Evolutionary conservation across 2,329 filamentous ascomycete genomes (phyloP).

Genomic region (Tolypocladium endophyticum): DNA sequence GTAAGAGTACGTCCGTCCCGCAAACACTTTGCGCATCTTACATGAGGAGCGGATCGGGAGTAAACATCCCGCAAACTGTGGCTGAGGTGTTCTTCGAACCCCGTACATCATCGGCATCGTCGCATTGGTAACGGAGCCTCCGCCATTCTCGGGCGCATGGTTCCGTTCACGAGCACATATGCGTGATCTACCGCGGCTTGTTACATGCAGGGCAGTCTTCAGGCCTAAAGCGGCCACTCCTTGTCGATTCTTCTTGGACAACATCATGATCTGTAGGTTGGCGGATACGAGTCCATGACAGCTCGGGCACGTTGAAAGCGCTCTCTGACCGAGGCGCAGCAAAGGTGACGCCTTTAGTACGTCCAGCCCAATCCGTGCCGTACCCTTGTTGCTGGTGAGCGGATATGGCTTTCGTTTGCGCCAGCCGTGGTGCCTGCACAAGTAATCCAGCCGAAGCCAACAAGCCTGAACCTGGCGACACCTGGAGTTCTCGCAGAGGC

Average conservation of each 20-base stretch:
- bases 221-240: background rate
- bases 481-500: background rate
- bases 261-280: background rate
- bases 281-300: background rate
- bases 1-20: background rate
- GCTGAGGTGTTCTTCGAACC: background rate
- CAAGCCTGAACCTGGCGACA: background rate
- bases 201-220: no score
- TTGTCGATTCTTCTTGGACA: background rate
- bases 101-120: background rate
- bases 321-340: background rate
- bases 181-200: background rate
- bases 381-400: background rate
- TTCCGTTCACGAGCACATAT: background rate
- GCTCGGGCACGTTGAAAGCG: background rate
- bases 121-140: background rate
- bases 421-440: background rate
- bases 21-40: background rate
- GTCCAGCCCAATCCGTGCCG: background rate
- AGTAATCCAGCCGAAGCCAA: background rate
- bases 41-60: background rate
- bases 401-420: background rate
- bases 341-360: background rate
- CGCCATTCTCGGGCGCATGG: background rate
- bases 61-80: background rate